Evolutionary conservation across 2,329 filamentous ascomycete species (phyloP), one percentile per base, ranked within the genome.

Genomic region (Fusarium pininemorale): DNA sequence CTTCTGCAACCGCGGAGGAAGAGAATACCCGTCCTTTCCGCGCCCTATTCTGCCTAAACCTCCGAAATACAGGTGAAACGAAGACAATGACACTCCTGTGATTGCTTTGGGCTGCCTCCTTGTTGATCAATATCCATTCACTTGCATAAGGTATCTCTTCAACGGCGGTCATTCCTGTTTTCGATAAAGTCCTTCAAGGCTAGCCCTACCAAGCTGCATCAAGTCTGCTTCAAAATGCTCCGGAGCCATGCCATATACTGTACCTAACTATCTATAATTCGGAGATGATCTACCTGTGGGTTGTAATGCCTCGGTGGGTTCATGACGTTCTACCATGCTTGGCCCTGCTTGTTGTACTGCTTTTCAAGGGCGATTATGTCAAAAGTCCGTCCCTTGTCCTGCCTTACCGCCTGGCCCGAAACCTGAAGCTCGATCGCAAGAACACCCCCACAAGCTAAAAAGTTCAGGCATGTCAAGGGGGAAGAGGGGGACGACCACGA

Each of bases 161-260:
- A 38, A 18, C 66, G 48, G 66, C 28, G 30, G 24, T 39, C 59
- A 38, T 48, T 35, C 37, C 53, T 60, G 62, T 66, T 69, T 63
- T 26, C 62, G 63, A 39, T 67, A 35, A 9, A 69, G 60, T 48
- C 20, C 41, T 44, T 39, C 64, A 56, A 69, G 56, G 56, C 67
- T 69, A 70, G 67, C 67, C 67, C 66, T 70, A 70, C 66, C 59
- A 44, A 60, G 30, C 32, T 51, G 62, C 56, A 62, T 42, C 38
- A 38, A 26, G 20, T 28, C 32, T 48, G 42, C 47, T 39, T 64
- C 35, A 62, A 42, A 64, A 62, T 41, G 14, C 45, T 39, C 39
- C 63, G 32, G 26, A 50, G 38, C 39, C 22, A 53, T 45, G 26
- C 20, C 8, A 28, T n/a, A 42, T 16, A 47, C 13, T 30, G 26